Percentiles rank a stretch among this genome's conserved stretches.
These are phyloP conservation scores for Xylaria digitata DNA, from an alignment of 2,329 filamentous ascomycete species.

Conservation along the genomic window DNA sequence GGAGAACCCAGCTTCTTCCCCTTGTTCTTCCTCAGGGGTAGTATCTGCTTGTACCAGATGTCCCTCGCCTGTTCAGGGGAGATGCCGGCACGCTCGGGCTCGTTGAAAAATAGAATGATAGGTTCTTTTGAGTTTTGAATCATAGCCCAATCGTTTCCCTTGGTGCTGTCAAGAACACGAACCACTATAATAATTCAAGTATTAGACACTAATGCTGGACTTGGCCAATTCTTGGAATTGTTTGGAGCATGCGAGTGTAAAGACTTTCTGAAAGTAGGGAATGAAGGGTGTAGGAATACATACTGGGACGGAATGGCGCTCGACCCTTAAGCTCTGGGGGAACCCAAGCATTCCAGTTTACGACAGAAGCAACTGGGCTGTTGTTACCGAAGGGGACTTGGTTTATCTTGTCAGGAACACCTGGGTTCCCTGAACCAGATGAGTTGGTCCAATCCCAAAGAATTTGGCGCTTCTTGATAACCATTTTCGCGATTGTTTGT, in stretches of 20 bases:
- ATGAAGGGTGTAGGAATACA: neutral
- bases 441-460: conserved; percentile 59
- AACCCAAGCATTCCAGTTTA: conserved; percentile 47
- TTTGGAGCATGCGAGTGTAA: neutral
- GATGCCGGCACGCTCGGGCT: conserved; percentile 56
- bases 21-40: conserved; percentile 49
- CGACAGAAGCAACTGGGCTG: conserved; percentile 50
- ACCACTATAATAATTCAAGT: conserved; percentile 45
- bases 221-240: neutral
- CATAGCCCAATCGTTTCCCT: conserved; percentile 53
- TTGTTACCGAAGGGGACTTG: conserved; percentile 49
- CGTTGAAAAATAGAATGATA: conserved; percentile 59
- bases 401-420: conserved; percentile 51
- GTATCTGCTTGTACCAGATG: conserved; percentile 54
- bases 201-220: neutral
- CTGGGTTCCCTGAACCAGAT: conserved; percentile 41
- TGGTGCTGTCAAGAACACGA: conserved; percentile 52
- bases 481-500: conserved; percentile 36
- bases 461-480: conserved; percentile 53
- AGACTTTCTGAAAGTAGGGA: neutral
- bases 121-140: conserved; percentile 41
- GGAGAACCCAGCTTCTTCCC: conserved; percentile 45
- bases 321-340: conserved; percentile 48
- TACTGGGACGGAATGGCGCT: conserved; percentile 56
- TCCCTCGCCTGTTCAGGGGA: conserved; percentile 52